Evolutionary conservation across 441 rosid species (phyloP).

Genomic region (Mallotus repandus): DNA sequence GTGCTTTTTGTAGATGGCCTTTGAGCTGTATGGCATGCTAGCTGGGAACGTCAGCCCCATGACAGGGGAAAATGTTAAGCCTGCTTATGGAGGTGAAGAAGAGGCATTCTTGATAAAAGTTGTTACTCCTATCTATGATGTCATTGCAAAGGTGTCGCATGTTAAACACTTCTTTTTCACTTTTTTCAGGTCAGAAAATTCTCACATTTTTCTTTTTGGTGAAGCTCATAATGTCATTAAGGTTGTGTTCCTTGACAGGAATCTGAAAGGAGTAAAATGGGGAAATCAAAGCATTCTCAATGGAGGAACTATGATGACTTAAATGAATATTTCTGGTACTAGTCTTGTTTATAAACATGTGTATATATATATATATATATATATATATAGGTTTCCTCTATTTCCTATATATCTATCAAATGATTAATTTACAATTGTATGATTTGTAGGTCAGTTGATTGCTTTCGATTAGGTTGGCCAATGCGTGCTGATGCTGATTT

Average conservation of each 20-base stretch:
- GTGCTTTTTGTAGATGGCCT: conserved; percentile 72
- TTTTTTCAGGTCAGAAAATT: not conserved
- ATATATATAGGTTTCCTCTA: not conserved
- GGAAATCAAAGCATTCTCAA: conserved; percentile 95
- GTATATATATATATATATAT: not conserved
- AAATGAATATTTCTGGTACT: conserved; percentile 93
- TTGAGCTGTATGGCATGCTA: conserved; percentile 92
- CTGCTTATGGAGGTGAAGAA: conserved; percentile 96
- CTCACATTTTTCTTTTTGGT: conserved; percentile 14
- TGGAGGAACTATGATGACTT: conserved; percentile 99
- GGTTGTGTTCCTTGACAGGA: conserved; percentile 49
- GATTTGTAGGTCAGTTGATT: conserved; percentile 78
- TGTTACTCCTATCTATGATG: conserved; percentile 84
- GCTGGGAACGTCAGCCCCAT: conserved; percentile 96
- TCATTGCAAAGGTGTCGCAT: conserved; percentile 61
- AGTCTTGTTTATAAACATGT: conserved; percentile 1
- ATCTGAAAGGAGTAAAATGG: conserved; percentile 74
- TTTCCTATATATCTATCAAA: not conserved
- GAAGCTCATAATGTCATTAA: not conserved
- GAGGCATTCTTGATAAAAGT: conserved; percentile 94
- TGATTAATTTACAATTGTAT: conserved; percentile 18
- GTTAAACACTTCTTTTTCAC: not conserved
- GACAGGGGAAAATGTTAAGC: conserved; percentile 96
- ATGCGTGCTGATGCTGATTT: conserved; percentile 98
- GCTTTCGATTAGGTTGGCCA: conserved; percentile 99